phyloP scores from a whole-genome alignment of 148 eudicot species.

The Fagopyrum homotropicum region DNA sequence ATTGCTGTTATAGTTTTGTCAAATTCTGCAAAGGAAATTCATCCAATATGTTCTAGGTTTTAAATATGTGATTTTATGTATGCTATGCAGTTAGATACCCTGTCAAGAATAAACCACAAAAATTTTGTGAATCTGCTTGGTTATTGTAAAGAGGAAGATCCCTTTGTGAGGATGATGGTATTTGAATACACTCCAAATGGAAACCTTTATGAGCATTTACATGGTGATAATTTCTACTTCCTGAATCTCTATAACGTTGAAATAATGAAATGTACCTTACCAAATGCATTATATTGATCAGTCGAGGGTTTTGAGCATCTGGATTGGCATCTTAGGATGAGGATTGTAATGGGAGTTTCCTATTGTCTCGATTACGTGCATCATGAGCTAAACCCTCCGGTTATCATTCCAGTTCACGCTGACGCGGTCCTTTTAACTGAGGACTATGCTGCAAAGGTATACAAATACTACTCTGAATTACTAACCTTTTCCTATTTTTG shows the following conservation, averaged over 20 bases:
- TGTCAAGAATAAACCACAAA: conserved; percentile 62
- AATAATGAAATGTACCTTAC: neutral
- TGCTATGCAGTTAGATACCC: conserved; percentile 36
- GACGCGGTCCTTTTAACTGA: conserved; percentile 41
- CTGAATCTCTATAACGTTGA: neutral
- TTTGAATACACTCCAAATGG: conserved; percentile 72
- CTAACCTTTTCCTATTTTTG: too few species aligned
- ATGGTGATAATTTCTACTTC: conserved; percentile 29
- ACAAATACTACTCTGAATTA: neutral
- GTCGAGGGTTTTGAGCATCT: conserved; percentile 54
- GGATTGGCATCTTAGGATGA: conserved; percentile 55
- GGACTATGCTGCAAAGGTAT: conserved; percentile 65
- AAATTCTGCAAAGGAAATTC: neutral
- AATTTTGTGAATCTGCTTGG: conserved; percentile 66
- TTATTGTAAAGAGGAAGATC: conserved; percentile 57
- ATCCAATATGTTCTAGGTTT: neutral
- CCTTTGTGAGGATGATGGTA: conserved; percentile 74
- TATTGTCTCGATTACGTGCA: conserved; percentile 70
- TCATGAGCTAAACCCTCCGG: conserved; percentile 45
- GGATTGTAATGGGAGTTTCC: conserved; percentile 53
- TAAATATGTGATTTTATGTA: neutral
- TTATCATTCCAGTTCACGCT: conserved; percentile 36
- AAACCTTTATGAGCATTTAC: conserved; percentile 56
- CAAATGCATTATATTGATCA: conserved; percentile 11
- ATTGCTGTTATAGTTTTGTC: neutral